Base-by-base conservation (phyloP, 371 early-diverging fungal species). In the Sporodiniella umbellata region DNA sequence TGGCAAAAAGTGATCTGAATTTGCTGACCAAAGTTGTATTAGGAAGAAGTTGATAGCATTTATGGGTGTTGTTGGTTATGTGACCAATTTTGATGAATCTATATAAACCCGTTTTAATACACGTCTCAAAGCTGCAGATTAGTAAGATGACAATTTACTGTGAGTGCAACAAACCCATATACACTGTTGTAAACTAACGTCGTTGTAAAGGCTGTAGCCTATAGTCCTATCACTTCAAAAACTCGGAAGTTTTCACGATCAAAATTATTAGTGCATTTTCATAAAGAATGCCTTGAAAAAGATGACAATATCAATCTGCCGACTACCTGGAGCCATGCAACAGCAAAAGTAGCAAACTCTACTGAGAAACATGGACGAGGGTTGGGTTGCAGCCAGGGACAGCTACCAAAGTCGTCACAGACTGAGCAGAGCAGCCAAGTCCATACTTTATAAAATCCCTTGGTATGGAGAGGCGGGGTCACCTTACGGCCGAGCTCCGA, bases 341-440 rank as follows among this genome's bases (percentile, higher is more conserved):
- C 54, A 54, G 54, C 48, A 54, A 54, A 47, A 54, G 54, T 42
- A 42, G 33, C 26, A 47, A 54, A 47, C 42, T 54, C 42, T 54
- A 33, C 54, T 42, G 54, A 42, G 40, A 54, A 54, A 33, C 54
- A 54, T 54, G 43, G 48, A 54, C 48, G 48, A 47, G 47, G 54
- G 42, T 42, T 47, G 48, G 33, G 42, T 54, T 47, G 54, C 47
- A n/a, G 48, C 43, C 54, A 53, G 53, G 46, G 53, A 46, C 46
- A 46, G 46, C 40, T 38, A 54, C 54, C 54, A 47, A 45, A 54
- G 54, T 54, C 48, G 54, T 21, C 43, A 47, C 54, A 54, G 54
- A 54, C 33, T 47, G 54, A 54, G 54, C 48, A 54, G 48, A 54
- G 54, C 54, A 54, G 33, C 54, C 54, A 54, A 54, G 48, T 54